Percentiles rank a stretch among this genome's conserved stretches.
Evolutionary conservation across 257 asterid genomes (phyloP).

Genomic region (Lycium ferocissimum): DNA sequence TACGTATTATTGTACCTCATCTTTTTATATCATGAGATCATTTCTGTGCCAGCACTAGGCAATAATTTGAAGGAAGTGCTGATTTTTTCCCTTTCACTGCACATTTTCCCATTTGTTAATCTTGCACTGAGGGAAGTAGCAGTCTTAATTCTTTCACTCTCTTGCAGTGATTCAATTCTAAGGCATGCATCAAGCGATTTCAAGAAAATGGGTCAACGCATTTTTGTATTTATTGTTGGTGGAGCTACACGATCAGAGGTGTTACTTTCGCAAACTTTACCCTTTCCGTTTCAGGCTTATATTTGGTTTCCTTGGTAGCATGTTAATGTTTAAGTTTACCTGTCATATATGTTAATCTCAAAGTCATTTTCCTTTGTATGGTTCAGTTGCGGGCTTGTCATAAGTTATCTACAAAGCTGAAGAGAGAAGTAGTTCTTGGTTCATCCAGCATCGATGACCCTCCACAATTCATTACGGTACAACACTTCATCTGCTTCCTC

Average conservation of each 20-base stretch:
- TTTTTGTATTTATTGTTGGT: constrained; percentile 95
- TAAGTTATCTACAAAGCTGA: constrained; percentile 78
- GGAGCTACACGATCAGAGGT: constrained; percentile 99
- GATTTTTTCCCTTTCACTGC: neutral
- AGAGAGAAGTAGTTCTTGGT: constrained; percentile 89
- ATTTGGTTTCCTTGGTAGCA: neutral
- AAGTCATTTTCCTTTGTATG: constrained; percentile 25
- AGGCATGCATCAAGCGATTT: constrained; percentile 95
- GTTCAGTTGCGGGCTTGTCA: constrained; percentile 95
- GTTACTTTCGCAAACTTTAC: constrained; percentile 26
- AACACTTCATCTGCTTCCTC: constrained; percentile 35
- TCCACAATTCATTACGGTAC: constrained; percentile 91
- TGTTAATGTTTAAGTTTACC: neutral
- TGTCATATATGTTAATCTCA: neutral
- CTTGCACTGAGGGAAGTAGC: neutral
- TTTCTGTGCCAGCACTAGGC: constrained; percentile 22
- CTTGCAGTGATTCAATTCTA: constrained; percentile 82
- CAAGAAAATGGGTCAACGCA: constrained; percentile 96
- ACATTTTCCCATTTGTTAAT: neutral
- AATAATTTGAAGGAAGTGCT: constrained; percentile 9
- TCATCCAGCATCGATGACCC: constrained; percentile 99
- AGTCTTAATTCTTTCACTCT: constrained; percentile 31
- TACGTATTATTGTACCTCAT: constrained; percentile 34
- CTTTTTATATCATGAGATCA: neutral
- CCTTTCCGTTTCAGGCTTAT: neutral